Evolutionary conservation across 2,329 filamentous ascomycete genomes (phyloP).

Genomic region (Cytospora piceae): DNA sequence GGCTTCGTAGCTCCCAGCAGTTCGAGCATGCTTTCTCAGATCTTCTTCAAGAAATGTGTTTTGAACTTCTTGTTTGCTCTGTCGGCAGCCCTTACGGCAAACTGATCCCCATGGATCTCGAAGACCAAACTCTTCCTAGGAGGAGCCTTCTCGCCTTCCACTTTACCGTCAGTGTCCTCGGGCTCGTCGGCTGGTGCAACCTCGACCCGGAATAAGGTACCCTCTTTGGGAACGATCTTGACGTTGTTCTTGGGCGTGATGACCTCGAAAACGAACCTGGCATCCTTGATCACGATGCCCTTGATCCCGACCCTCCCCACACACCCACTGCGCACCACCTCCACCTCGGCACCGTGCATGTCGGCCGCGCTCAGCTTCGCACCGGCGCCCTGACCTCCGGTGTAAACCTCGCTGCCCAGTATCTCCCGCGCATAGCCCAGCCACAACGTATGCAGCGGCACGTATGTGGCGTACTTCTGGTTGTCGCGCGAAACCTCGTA

Average conservation of each 20-base stretch:
- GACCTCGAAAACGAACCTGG: conserved; percentile 83
- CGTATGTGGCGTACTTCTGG: conserved; percentile 75
- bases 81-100: conserved; percentile 81
- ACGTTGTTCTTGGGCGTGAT: conserved; percentile 72
- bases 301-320: conserved; percentile 78
- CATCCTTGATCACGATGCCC: conserved; percentile 89
- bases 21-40: conserved; percentile 54
- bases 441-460: conserved; percentile 80
- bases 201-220: conserved; percentile 79
- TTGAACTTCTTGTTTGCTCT: conserved; percentile 92
- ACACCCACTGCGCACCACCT: conserved; percentile 82
- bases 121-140: conserved; percentile 60
- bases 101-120: conserved; percentile 86
- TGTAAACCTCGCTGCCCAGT: conserved; percentile 63
- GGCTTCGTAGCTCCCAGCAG: not conserved
- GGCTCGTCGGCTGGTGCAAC: conserved; percentile 54
- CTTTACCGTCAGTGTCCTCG: conserved; percentile 30
- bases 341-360: conserved; percentile 83
- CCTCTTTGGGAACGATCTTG: conserved; percentile 87
- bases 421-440: conserved; percentile 82
- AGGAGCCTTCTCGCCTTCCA: conserved; percentile 31
- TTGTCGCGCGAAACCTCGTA: conserved; percentile 73
- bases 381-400: conserved; percentile 62
- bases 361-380: conserved; percentile 84
- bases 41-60: conserved; percentile 73